Percentiles rank a stretch among this genome's conserved stretches.
These are phyloP conservation scores for Claviceps digitariae DNA, from an alignment of 2,329 filamentous ascomycete species.

Conservation along the genomic window DNA sequence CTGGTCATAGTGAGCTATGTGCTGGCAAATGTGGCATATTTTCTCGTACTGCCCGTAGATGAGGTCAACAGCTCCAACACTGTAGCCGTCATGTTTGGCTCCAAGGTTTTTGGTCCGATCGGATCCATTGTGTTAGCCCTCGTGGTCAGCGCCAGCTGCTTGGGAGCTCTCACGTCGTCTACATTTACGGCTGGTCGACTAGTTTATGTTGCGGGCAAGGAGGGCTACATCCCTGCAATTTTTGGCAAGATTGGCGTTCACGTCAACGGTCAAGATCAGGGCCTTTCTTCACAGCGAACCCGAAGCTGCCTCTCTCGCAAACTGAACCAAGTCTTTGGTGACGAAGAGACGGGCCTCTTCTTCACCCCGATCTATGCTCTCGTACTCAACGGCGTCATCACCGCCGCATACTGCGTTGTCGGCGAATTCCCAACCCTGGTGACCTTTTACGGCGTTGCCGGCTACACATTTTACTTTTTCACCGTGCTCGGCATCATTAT, in stretches of 20 bases:
- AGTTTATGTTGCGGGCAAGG: conserved; percentile 87
- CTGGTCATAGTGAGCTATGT: conserved; percentile 84
- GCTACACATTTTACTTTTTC: conserved; percentile 94
- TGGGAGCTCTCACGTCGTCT: conserved; percentile 86
- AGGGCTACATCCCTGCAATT: conserved; percentile 76
- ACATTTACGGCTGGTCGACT: conserved; percentile 87
- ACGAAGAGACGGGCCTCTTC: conserved; percentile 68
- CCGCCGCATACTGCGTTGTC: conserved; percentile 62
- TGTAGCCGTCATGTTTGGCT: conserved; percentile 87
- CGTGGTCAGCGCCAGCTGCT: conserved; percentile 81
- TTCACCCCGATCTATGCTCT: conserved; percentile 93
- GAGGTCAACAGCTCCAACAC: conserved; percentile 83
- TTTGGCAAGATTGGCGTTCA: conserved; percentile 74
- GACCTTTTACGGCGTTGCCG: conserved; percentile 94
- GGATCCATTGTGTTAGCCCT: conserved; percentile 78
- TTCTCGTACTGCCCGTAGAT: conserved; percentile 73
- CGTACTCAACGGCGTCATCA: conserved; percentile 63
- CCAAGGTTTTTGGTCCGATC: conserved; percentile 72
- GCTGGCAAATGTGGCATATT: conserved; percentile 85
- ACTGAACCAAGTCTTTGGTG: conserved; percentile 53
- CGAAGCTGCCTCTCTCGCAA: conserved; percentile 44
- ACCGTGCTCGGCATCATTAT: conserved; percentile 90
- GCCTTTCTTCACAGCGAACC: conserved; percentile 30
- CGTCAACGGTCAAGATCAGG: conserved; percentile 19
- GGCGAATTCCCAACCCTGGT: conserved; percentile 86